Base-by-base conservation (phyloP, 768 basidiomycete genomes). In the Tylopilus rubrobrunneus region DNA sequence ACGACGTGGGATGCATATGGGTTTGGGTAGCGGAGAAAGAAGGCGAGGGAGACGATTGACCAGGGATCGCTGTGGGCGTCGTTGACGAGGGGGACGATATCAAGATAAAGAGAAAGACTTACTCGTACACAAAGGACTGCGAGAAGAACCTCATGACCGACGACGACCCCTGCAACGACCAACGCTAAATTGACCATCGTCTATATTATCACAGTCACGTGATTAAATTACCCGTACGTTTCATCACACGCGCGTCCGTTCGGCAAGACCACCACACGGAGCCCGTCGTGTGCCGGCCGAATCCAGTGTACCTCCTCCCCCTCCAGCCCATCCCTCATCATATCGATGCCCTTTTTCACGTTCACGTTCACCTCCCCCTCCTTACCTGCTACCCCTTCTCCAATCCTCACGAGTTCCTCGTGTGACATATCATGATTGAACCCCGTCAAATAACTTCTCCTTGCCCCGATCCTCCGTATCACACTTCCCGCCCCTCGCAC, bases 1-100 rank as follows among this genome's bases (percentile, higher is more conserved):
- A 95, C 73, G 69, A 98, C 87, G 74, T 98, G 95, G 36, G 89
- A 78, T 7, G 95, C 91, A 65, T 92, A 92, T 46, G 95, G 93
- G 68, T 97, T 98, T 4, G 95, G 95, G 72, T 97, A 98, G 58
- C 95, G 88, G 55, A 97, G 76, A 68, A 95, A 95, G 77, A 89
- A 97, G 12, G 95, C 95, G 58, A 96, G 78, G 19, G 95, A 85
- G 55, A 96, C 90, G 61, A 90, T 95, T 53, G 90, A 79, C 84
- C 95, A 93, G 70, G 93, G 83, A 82, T 97, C 92, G 78, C 93
- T 94, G 43, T 1, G 1, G 62, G 7, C 15, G 15, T 56, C 2
- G 31, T 31, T 31, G 25, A 5, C 0, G 27, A 47, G 17, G 2
- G 15, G 15, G 36, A 27, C 11, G 0, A 12, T 1, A 1, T 4